Evolutionary conservation across 352 stramenopile species (phyloP).

Genomic region (Peronospora farinosa): DNA sequence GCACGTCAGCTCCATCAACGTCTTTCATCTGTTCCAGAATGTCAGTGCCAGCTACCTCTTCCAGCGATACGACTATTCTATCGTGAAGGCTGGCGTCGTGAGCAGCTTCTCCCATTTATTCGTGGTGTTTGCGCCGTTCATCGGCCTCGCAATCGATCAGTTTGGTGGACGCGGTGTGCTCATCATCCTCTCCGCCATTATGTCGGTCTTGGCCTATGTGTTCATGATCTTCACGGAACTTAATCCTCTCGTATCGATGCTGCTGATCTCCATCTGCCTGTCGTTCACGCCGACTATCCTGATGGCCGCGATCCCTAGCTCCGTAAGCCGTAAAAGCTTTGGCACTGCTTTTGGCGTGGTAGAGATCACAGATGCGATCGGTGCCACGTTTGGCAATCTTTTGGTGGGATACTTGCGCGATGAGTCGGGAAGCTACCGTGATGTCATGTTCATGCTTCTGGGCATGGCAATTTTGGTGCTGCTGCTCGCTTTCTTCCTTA

Average conservation of each 20-base stretch:
- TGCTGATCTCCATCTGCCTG: conserved; percentile 82
- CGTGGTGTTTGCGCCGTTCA: conserved; percentile 84
- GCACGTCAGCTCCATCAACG: conserved; percentile 86
- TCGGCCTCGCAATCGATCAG: conserved; percentile 84
- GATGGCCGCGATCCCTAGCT: conserved; percentile 81
- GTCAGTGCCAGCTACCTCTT: conserved; percentile 84
- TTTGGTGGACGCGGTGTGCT: conserved; percentile 83
- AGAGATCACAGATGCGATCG: conserved; percentile 81
- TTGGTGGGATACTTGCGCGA: conserved; percentile 82
- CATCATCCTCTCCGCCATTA: conserved; percentile 56
- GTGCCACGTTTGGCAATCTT: conserved; percentile 76
- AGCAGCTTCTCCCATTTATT: conserved; percentile 74
- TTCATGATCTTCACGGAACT: conserved; percentile 82
- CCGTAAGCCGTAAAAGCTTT: conserved; percentile 66
- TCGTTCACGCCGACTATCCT: conserved; percentile 85
- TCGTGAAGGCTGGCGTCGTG: conserved; percentile 79
- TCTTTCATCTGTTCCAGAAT: conserved; percentile 91
- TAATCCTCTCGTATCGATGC: conserved; percentile 76
- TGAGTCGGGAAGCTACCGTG: conserved; percentile 65
- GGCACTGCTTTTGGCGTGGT: conserved; percentile 84
- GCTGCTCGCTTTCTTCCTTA: conserved; percentile 57
- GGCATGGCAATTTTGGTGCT: conserved; percentile 61
- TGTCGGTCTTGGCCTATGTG: conserved; percentile 73
- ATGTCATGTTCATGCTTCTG: conserved; percentile 83
- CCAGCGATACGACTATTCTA: conserved; percentile 78